Conservation (phyloP, 73 alveolate species). For the Uronychia binucleata region DNA sequence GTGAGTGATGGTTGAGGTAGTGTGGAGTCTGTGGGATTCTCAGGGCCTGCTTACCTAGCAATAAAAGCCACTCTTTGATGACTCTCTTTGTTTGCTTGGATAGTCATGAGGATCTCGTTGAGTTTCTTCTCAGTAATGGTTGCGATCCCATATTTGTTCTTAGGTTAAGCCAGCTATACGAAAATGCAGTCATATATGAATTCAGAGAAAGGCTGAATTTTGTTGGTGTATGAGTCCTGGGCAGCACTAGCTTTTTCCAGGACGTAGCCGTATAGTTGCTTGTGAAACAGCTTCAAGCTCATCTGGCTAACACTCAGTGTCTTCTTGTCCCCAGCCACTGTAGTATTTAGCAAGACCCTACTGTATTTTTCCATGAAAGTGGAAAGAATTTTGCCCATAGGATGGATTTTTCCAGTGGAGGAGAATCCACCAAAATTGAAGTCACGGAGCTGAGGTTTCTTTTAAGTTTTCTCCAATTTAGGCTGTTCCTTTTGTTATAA, state of each 20-base stretch:
- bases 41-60: too few relatives aligned
- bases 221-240: neutral
- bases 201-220: neutral
- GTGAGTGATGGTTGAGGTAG: too few relatives aligned
- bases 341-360: neutral
- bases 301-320: neutral
- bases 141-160: slow-evolving; percentile 9
- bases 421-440: neutral
- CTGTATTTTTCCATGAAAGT: neutral
- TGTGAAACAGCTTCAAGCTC: neutral
- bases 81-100: too few relatives aligned
- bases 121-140: neutral
- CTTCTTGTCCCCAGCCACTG: neutral
- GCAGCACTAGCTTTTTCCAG: neutral
- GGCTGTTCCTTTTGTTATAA: neutral
- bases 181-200: neutral
- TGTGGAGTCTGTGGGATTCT: too few relatives aligned
- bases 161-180: neutral
- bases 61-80: too few relatives aligned
- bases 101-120: neutral
- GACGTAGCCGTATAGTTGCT: neutral
- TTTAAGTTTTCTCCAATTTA: too few relatives aligned
- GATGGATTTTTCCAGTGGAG: neutral
- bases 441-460: neutral
- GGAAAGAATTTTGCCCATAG: neutral